A percentile compares a stretch with the other conserved stretches of the same genome.
phyloP scores from a whole-genome alignment of 2,329 filamentous ascomycete species.

The Raffaelea deltoideospora region DNA sequence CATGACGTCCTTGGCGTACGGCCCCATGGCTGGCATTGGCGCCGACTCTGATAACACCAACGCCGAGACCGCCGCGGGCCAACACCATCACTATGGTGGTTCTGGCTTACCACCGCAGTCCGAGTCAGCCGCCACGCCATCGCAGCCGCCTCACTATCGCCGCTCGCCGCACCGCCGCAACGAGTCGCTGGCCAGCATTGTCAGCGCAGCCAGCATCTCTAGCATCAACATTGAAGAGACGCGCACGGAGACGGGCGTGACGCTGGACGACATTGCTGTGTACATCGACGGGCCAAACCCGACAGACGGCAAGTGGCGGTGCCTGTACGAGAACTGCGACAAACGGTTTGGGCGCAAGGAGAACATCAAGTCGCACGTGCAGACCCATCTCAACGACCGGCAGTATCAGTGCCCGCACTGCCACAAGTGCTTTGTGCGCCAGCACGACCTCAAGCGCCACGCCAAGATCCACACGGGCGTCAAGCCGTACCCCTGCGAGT shows the following conservation, averaged over 20 bases:
- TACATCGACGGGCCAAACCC: constrained; percentile 61
- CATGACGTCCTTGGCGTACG: constrained; percentile 5
- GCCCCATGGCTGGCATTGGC: not conserved
- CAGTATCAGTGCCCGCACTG: constrained; percentile 92
- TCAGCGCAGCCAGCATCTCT: constrained; percentile 42
- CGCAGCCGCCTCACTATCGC: constrained; percentile 15
- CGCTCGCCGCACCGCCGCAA: constrained; percentile 35
- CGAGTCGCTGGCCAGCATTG: constrained; percentile 43
- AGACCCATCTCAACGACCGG: constrained; percentile 91
- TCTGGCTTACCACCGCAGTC: constrained; percentile 2
- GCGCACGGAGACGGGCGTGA: constrained; percentile 68
- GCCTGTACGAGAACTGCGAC: constrained; percentile 58
- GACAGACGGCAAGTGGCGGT: constrained; percentile 64
- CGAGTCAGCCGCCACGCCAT: constrained; percentile 9
- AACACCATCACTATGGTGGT: too few species aligned
- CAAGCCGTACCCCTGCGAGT: constrained; percentile 89
- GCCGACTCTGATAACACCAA: not conserved
- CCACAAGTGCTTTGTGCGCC: constrained; percentile 88
- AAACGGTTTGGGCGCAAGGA: constrained; percentile 95
- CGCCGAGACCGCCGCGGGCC: too few species aligned
- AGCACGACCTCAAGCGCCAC: constrained; percentile 93
- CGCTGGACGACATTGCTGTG: constrained; percentile 64
- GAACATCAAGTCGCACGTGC: constrained; percentile 96
- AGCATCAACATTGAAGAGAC: constrained; percentile 50
- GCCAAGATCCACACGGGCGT: constrained; percentile 94